A percentile compares a stretch with the other conserved stretches of the same genome.
phyloP scores from a whole-genome alignment of 768 basidiomycete species.

The Strobilomyces echinocephalus region DNA sequence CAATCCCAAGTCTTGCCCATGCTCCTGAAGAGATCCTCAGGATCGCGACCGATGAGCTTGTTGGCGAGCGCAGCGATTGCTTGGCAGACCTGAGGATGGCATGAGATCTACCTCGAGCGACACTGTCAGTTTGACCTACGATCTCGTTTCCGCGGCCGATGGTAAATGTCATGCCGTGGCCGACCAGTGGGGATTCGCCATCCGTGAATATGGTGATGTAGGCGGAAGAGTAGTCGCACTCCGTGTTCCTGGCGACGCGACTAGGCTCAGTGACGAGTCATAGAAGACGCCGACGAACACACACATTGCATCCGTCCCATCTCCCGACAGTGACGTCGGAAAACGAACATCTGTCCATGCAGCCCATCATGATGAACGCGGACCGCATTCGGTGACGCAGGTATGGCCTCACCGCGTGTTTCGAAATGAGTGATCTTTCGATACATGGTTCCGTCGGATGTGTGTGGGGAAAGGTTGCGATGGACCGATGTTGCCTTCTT shows the following conservation, averaged over 20 bases:
- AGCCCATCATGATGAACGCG: background rate
- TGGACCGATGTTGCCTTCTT: background rate
- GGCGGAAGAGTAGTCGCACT: constrained; percentile 94
- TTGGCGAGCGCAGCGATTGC: constrained; percentile 77
- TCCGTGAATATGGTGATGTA: constrained; percentile 74
- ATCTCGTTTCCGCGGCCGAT: constrained; percentile 95
- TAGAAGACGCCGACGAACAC: constrained; percentile 14
- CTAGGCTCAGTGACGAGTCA: background rate
- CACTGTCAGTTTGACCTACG: constrained; percentile 35
- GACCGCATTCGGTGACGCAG: background rate
- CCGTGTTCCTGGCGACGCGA: constrained; percentile 68
- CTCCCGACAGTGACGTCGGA: constrained; percentile 85
- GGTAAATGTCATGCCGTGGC: constrained; percentile 94
- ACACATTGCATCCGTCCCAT: constrained; percentile 92
- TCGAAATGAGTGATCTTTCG: constrained; percentile 52
- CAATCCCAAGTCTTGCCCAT: constrained; percentile 93
- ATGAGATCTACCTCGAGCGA: background rate
- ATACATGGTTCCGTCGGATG: constrained; percentile 16
- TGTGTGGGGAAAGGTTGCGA: background rate
- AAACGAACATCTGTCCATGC: constrained; percentile 72
- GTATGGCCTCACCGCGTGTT: constrained; percentile 46
- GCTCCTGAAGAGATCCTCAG: constrained; percentile 76
- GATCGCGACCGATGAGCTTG: constrained; percentile 77
- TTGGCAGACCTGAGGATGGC: constrained; percentile 57
- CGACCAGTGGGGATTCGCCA: constrained; percentile 62